These are phyloP conservation scores for Populus tremula DNA, from an alignment of 345 rosid genomes.

Conservation along the genomic window DNA sequence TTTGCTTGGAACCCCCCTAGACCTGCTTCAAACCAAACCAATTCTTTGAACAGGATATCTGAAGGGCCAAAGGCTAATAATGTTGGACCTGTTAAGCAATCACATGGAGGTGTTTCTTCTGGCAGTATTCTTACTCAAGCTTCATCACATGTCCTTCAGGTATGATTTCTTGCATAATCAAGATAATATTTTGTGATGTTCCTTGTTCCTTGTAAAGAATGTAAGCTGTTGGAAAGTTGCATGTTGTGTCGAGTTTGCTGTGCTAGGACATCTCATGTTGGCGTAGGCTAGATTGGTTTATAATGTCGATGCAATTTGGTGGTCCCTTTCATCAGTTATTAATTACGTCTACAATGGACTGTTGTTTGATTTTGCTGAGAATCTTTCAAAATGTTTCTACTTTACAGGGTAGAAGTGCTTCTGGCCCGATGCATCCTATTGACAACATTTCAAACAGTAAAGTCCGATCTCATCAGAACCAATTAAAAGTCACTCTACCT, in stretches of 20 bases:
- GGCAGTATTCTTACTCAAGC: slow-evolving; percentile 30
- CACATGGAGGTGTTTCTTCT: slow-evolving; percentile 44
- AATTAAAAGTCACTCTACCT: slow-evolving; percentile 40
- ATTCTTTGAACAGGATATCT: slow-evolving; percentile 38
- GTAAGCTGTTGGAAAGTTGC: background rate
- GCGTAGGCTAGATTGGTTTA: background rate
- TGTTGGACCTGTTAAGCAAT: slow-evolving; percentile 46
- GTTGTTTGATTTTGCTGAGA: slow-evolving; percentile 15
- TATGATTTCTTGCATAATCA: slow-evolving; percentile 14
- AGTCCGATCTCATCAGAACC: slow-evolving; percentile 42
- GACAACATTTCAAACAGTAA: slow-evolving; percentile 47
- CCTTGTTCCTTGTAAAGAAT: background rate
- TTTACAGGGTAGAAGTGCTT: slow-evolving; percentile 56
- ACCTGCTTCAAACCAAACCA: slow-evolving; percentile 39
- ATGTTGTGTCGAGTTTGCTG: background rate
- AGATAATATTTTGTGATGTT: background rate
- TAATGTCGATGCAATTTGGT: background rate
- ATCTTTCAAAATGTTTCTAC: background rate
- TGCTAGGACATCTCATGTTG: background rate
- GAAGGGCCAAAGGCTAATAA: slow-evolving; percentile 43
- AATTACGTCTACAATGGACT: background rate
- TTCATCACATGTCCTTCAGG: slow-evolving; percentile 50
- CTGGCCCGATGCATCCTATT: slow-evolving; percentile 41
- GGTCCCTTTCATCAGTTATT: background rate
- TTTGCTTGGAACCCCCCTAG: slow-evolving; percentile 45